Conservation (phyloP, 2,329 filamentous ascomycete genomes). For the Aureobasidium sp. region DNA sequence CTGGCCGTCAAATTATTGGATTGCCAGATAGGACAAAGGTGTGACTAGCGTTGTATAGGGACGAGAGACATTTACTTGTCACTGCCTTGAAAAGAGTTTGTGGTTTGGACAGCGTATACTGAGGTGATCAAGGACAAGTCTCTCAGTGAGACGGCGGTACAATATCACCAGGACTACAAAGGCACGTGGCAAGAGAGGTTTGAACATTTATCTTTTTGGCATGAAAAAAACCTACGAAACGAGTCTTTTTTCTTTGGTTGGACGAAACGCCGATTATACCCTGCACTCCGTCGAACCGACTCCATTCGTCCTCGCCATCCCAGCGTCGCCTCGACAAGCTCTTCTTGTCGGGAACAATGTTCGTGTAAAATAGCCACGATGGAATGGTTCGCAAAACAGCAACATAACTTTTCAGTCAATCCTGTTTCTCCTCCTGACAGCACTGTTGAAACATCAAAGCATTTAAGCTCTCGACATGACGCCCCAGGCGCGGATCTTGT, state of each 20-base stretch:
- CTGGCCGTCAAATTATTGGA: too few relatives aligned
- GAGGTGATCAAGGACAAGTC: too few relatives aligned
- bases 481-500: slow-evolving; percentile 96
- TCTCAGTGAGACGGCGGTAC: too few relatives aligned
- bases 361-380: neutral
- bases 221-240: slow-evolving; percentile 16
- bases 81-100: too few relatives aligned
- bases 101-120: neutral
- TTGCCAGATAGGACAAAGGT: too few relatives aligned
- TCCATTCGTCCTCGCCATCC: slow-evolving; percentile 3
- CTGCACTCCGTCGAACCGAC: slow-evolving; percentile 13
- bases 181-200: neutral
- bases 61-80: neutral
- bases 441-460: slow-evolving; percentile 10
- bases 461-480: slow-evolving; percentile 75
- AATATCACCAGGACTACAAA: neutral
- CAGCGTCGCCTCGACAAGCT: slow-evolving; percentile 6
- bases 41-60: neutral
- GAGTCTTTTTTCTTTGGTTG: slow-evolving; percentile 11
- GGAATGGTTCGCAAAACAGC: slow-evolving; percentile 7
- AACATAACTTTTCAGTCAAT: slow-evolving; percentile 13
- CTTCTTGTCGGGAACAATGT: neutral
- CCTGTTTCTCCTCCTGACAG: neutral
- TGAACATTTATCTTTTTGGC: slow-evolving; percentile 16
- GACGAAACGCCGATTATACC: slow-evolving; percentile 15